phyloP scores from a whole-genome alignment of 805 yeast species.

The Myxozyma vanderwaltii region DNA sequence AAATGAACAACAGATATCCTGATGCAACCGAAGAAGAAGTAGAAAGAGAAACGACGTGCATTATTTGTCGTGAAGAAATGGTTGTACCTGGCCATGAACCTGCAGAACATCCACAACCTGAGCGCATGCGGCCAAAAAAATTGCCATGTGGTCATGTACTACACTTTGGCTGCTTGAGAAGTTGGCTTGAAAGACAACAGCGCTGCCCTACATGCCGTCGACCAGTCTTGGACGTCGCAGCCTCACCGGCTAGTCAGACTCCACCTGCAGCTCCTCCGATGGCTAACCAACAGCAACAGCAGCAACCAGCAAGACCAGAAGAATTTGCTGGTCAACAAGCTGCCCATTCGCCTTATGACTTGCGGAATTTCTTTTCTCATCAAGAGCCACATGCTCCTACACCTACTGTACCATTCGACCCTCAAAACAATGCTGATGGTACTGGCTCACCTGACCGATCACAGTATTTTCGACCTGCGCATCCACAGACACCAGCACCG shows the following conservation, averaged over 20 bases:
- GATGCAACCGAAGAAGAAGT: slow-evolving; percentile 67
- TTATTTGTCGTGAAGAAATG: slow-evolving; percentile 93
- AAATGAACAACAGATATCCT: slow-evolving; percentile 62
- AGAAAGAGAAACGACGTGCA: slow-evolving; percentile 55
- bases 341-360: not conserved
- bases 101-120: slow-evolving; percentile 20
- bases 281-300: not conserved
- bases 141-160: slow-evolving; percentile 83
- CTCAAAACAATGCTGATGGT: not conserved
- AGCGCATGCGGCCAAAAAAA: slow-evolving; percentile 61
- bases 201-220: slow-evolving; percentile 91
- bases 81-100: slow-evolving; percentile 38
- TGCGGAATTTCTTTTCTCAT: not conserved
- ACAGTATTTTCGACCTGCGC: slow-evolving; percentile 3
- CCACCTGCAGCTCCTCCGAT: not conserved
- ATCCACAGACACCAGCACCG: not conserved
- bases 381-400: not conserved
- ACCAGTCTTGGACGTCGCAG: slow-evolving; percentile 53
- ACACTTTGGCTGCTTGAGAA: slow-evolving; percentile 85
- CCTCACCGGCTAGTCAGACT: not conserved
- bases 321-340: not conserved
- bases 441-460: not conserved
- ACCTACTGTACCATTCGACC: not conserved
- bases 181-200: slow-evolving; percentile 90
- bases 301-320: slow-evolving; percentile 7